Conservation (phyloP, 2,329 filamentous ascomycete species). For the Ophiosphaerella korrae region DNA sequence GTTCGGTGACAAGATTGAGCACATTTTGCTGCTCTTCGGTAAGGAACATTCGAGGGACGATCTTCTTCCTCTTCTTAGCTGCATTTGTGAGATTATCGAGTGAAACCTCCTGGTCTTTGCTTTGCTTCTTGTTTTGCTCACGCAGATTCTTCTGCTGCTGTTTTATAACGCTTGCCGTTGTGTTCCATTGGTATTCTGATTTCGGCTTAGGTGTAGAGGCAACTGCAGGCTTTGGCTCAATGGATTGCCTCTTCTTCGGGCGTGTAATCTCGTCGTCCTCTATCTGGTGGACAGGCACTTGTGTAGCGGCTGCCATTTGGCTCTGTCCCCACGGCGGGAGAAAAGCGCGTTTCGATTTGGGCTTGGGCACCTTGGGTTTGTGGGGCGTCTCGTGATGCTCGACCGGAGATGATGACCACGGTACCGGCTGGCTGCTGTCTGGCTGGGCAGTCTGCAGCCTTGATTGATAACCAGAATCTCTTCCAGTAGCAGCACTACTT, state of each 20-base stretch:
- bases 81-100: slow-evolving; percentile 57
- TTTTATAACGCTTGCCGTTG: slow-evolving; percentile 74
- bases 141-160: slow-evolving; percentile 76
- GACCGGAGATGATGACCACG: slow-evolving; percentile 74
- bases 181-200: slow-evolving; percentile 67
- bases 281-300: slow-evolving; percentile 19
- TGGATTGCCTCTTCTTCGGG: slow-evolving; percentile 38
- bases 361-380: slow-evolving; percentile 17
- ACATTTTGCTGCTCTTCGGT: slow-evolving; percentile 88
- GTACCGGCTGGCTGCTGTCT: slow-evolving; percentile 62
- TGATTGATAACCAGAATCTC: slow-evolving; percentile 38
- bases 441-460: slow-evolving; percentile 26
- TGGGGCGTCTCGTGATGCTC: slow-evolving; percentile 49
- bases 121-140: slow-evolving; percentile 62
- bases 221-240: slow-evolving; percentile 42
- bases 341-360: slow-evolving; percentile 41
- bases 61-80: slow-evolving; percentile 50
- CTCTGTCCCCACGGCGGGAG: slow-evolving; percentile 69
- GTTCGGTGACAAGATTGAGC: slow-evolving; percentile 77
- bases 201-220: slow-evolving; percentile 52
- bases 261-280: slow-evolving; percentile 21
- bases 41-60: slow-evolving; percentile 67
- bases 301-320: slow-evolving; percentile 32
- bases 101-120: slow-evolving; percentile 44
- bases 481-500: slow-evolving; percentile 20